Percentiles rank a stretch among this genome's conserved stretches.
These are phyloP conservation scores for Whalleya microplaca DNA, from an alignment of 2,329 filamentous ascomycete genomes.

Conservation along the genomic window DNA sequence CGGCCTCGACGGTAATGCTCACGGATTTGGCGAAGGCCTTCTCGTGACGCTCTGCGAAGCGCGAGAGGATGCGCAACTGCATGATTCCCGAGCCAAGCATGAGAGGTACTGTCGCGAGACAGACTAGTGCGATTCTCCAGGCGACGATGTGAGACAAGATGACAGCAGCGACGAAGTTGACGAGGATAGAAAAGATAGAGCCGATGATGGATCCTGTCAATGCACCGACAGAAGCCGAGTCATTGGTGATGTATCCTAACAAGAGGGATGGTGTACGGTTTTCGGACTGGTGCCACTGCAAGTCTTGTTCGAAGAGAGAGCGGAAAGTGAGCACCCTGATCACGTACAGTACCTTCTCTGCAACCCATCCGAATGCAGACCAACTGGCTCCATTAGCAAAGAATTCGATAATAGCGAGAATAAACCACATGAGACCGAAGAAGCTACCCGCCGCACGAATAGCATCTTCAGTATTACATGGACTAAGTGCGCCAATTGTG, in stretches of 20 bases:
- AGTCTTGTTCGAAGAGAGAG: slow-evolving; percentile 66
- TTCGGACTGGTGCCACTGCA: slow-evolving; percentile 72
- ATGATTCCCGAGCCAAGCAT: slow-evolving; percentile 71
- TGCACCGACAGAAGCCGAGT: slow-evolving; percentile 68
- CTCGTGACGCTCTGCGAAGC: slow-evolving; percentile 65
- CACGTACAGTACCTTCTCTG: slow-evolving; percentile 67
- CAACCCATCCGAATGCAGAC: slow-evolving; percentile 56
- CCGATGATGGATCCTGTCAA: slow-evolving; percentile 73
- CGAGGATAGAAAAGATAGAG: slow-evolving; percentile 67
- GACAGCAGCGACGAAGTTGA: slow-evolving; percentile 71
- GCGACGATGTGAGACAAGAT: slow-evolving; percentile 71
- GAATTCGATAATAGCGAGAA: slow-evolving; percentile 59
- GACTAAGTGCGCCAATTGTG: slow-evolving; percentile 54
- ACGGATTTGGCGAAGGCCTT: slow-evolving; percentile 67
- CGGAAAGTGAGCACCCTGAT: slow-evolving; percentile 67
- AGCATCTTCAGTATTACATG: slow-evolving; percentile 45
- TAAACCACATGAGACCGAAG: slow-evolving; percentile 49
- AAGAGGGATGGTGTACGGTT: slow-evolving; percentile 64
- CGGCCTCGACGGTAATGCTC: slow-evolving; percentile 68
- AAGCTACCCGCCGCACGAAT: slow-evolving; percentile 42
- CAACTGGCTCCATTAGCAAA: slow-evolving; percentile 64
- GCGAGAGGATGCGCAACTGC: slow-evolving; percentile 65
- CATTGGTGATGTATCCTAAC: slow-evolving; percentile 70
- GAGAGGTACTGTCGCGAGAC: slow-evolving; percentile 69
- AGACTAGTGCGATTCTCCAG: slow-evolving; percentile 77